Conservation (phyloP, 306 rosid genomes). For the Pyrus betulifolia region DNA sequence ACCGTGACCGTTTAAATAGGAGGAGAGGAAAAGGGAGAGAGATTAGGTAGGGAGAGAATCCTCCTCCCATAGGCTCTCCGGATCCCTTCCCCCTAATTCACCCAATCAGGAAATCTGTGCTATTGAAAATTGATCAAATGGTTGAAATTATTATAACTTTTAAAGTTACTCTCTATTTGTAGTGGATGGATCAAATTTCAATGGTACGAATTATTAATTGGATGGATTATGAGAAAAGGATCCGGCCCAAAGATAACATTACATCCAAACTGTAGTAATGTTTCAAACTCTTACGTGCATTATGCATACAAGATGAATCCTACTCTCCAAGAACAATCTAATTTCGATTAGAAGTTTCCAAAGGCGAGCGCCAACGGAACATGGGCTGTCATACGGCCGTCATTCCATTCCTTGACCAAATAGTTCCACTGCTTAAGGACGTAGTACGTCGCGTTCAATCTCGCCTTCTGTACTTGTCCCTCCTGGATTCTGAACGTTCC, state of each 20-base stretch:
- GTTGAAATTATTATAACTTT: too few species aligned
- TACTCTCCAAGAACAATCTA: neutral
- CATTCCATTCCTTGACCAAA: neutral
- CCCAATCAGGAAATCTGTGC: too few species aligned
- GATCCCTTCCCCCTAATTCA: too few species aligned
- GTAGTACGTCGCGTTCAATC: slow-evolving; percentile 26
- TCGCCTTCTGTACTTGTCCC: slow-evolving; percentile 44
- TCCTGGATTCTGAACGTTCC: slow-evolving; percentile 36
- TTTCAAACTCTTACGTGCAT: neutral
- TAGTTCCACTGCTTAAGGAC: neutral
- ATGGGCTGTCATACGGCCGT: neutral
- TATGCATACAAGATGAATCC: neutral
- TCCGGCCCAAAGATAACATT: neutral
- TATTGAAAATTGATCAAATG: too few species aligned
- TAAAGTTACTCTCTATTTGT: too few species aligned
- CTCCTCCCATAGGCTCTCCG: too few species aligned
- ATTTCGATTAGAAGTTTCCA: neutral
- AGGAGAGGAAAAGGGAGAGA: too few species aligned
- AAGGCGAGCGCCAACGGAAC: neutral
- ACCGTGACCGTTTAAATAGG: too few species aligned
- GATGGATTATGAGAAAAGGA: too few species aligned
- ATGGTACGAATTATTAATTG: too few species aligned
- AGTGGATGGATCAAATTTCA: too few species aligned
- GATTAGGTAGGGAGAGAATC: too few species aligned
- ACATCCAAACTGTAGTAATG: neutral